Percentiles rank a stretch among this genome's conserved stretches.
Conservation (phyloP, 345 rosid species). For the Luvunga scandens region DNA sequence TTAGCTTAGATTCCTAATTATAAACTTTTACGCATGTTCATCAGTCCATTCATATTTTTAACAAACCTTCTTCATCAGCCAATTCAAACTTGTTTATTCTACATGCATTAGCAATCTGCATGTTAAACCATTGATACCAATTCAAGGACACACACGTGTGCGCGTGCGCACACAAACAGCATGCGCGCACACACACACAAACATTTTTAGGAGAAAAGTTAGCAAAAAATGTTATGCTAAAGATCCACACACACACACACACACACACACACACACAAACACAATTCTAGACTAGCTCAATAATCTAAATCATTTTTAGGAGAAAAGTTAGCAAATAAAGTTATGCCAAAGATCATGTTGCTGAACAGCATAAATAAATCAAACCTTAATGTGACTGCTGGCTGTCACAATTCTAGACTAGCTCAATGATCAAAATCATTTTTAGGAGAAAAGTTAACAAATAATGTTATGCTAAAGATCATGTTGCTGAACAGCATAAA, state of each 20-base stretch:
- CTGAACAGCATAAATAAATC: not conserved
- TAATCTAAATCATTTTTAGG: not conserved
- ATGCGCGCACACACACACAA: too few species aligned
- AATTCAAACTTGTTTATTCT: not conserved
- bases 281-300: not conserved
- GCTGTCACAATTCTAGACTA: too few species aligned
- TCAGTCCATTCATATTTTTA: too few species aligned
- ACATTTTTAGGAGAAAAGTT: too few species aligned
- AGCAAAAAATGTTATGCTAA: too few species aligned
- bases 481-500: not conserved
- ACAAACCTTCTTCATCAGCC: not conserved
- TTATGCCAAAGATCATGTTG: not conserved
- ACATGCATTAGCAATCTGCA: not conserved
- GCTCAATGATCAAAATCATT: not conserved
- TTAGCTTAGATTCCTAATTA: not conserved
- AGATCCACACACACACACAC: too few species aligned
- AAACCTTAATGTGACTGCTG: slow-evolving; percentile 8
- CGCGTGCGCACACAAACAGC: too few species aligned
- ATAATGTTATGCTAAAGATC: not conserved
- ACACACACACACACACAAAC: too few species aligned
- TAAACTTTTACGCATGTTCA: too few species aligned
- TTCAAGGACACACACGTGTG: too few species aligned
- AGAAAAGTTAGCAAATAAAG: not conserved
- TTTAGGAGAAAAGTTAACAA: not conserved
- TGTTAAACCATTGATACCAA: too few species aligned